phyloP scores from a whole-genome alignment of 495 filamentous ascomycete genomes.

The Neurospora hispaniola region DNA sequence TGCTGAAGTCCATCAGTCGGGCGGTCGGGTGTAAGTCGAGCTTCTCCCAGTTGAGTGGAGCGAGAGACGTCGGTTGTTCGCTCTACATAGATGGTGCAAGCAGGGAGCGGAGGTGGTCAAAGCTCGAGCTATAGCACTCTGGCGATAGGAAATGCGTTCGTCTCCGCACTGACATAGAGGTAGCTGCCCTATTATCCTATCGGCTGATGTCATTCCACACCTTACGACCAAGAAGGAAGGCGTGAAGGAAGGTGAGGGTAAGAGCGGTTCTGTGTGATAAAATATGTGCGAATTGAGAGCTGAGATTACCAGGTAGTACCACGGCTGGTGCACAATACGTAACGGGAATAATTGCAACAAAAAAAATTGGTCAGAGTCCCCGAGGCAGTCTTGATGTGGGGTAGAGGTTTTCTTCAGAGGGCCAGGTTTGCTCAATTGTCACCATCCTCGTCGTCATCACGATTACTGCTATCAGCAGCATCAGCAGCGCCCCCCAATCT shows the following conservation, averaged over 20 bases:
- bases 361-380: background rate
- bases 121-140: background rate
- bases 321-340: background rate
- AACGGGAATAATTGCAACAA: background rate
- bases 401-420: slow-evolving; percentile 16
- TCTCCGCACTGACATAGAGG: background rate
- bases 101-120: background rate
- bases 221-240: background rate
- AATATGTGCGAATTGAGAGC: background rate
- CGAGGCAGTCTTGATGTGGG: slow-evolving; percentile 17
- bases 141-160: background rate
- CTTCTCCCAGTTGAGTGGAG: background rate
- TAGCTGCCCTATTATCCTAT: background rate
- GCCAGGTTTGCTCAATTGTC: slow-evolving; percentile 16
- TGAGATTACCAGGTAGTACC: background rate
- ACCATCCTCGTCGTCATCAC: slow-evolving; percentile 6
- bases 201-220: background rate
- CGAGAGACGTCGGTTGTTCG: too few species aligned
- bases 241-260: background rate
- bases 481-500: slow-evolving; percentile 9
- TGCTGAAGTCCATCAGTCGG: background rate
- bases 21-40: background rate
- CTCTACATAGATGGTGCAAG: too few species aligned
- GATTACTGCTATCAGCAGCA: slow-evolving; percentile 1
- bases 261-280: background rate